A percentile compares a stretch with the other conserved stretches of the same genome.
Evolutionary conservation across 257 asterid species (phyloP).

Genomic region (Solanum medicagineum): DNA sequence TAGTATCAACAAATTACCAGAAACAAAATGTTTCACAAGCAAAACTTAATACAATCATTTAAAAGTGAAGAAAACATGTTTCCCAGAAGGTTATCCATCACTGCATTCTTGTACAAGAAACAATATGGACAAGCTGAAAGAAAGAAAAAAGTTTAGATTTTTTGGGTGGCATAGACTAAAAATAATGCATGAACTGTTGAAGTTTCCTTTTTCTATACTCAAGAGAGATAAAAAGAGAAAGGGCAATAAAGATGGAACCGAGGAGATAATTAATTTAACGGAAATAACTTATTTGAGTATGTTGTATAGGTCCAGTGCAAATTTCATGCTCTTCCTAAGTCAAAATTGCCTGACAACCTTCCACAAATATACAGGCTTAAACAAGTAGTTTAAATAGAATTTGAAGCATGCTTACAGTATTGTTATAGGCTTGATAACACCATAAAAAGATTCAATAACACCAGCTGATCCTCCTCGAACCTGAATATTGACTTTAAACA

Average conservation of each 20-base stretch:
- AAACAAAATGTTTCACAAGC: not conserved
- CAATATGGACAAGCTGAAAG: not conserved
- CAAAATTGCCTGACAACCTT: not conserved
- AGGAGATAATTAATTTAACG: not conserved
- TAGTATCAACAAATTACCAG: not conserved
- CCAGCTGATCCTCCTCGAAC: conserved; percentile 95
- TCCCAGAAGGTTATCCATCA: not conserved
- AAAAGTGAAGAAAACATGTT: not conserved
- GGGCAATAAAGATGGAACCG: not conserved
- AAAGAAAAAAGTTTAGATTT: not conserved
- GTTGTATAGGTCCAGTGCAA: not conserved
- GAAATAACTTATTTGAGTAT: not conserved
- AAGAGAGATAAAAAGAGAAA: not conserved
- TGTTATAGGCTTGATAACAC: conserved; percentile 64
- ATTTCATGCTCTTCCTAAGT: not conserved
- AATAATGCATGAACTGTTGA: not conserved
- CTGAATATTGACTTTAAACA: conserved; percentile 15
- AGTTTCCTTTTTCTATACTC: not conserved
- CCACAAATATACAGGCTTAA: not conserved
- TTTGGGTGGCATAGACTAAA: not conserved
- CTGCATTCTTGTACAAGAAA: not conserved
- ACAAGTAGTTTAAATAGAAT: not conserved
- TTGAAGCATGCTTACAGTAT: conserved; percentile 37
- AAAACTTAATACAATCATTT: not conserved
- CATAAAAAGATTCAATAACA: conserved; percentile 69